These are phyloP conservation scores for Tolypocladium ophioglossoides DNA, from an alignment of 2,329 filamentous ascomycete species.

Conservation along the genomic window DNA sequence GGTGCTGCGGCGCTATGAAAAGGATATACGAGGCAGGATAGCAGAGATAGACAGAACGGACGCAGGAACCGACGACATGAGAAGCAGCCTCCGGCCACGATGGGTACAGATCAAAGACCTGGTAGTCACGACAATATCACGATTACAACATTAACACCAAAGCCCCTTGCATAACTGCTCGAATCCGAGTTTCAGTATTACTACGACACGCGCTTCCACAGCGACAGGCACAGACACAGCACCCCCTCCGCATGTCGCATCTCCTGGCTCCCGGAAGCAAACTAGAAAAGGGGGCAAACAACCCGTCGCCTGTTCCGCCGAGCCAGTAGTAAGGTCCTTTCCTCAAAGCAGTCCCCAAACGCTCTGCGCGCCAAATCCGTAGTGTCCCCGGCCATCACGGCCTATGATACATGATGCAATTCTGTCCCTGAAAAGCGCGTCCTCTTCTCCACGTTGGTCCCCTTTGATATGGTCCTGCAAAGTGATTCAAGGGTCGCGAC, in stretches of 20 bases:
- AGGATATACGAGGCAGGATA: conserved; percentile 19
- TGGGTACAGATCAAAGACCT: conserved; percentile 16
- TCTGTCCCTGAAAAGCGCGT: neutral
- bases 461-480: neutral
- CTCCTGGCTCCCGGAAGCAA: neutral
- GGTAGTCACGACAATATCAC: conserved; percentile 8
- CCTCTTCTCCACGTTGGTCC: neutral
- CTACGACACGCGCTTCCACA: neutral
- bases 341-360: neutral
- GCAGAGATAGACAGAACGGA: conserved; percentile 18
- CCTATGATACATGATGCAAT: conserved; percentile 6
- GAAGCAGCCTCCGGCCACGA: conserved; percentile 7
- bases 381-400: neutral
- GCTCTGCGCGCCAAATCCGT: conserved; percentile 5
- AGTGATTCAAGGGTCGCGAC: neutral
- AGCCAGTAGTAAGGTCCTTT: neutral
- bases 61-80: conserved; percentile 16
- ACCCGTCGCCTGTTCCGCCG: neutral
- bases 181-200: neutral
- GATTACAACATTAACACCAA: conserved; percentile 4
- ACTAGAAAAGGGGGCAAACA: neutral
- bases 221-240: neutral
- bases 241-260: neutral
- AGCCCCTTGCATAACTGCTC: neutral
- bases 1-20: conserved; percentile 26